Percentiles rank a stretch among this genome's conserved stretches.
phyloP scores from a whole-genome alignment of 2,329 filamentous ascomycete species.

The Sarocladiaceae sp. region DNA sequence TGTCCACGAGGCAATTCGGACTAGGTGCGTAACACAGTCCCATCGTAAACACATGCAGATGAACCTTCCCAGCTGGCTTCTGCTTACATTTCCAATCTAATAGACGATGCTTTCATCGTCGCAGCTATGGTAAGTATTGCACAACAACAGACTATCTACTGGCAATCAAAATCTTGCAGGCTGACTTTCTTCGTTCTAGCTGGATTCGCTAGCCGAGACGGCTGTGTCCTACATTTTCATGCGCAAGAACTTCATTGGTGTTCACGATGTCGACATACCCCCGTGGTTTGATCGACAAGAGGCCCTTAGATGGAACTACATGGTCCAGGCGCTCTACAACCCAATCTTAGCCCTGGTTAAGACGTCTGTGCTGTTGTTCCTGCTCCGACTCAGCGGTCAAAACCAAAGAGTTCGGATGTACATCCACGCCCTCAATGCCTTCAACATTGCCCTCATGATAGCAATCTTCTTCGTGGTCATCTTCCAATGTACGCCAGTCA shows the following conservation, averaged over 20 bases:
- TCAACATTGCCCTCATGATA: slow-evolving; percentile 27
- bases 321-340: slow-evolving; percentile 38
- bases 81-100: neutral
- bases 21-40: neutral
- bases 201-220: neutral
- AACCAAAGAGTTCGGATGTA: slow-evolving; percentile 26
- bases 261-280: neutral
- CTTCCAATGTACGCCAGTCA: slow-evolving; percentile 35
- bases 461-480: slow-evolving; percentile 32
- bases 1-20: neutral
- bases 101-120: neutral
- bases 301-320: neutral
- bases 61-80: neutral
- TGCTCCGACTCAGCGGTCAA: slow-evolving; percentile 36
- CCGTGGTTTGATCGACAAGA: neutral
- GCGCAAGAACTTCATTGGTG: neutral
- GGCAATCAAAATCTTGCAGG: too few relatives aligned
- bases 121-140: neutral
- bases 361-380: slow-evolving; percentile 38
- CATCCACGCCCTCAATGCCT: slow-evolving; percentile 23
- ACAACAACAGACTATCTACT: too few relatives aligned
- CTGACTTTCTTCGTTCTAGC: neutral
- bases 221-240: neutral
- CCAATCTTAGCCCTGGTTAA: slow-evolving; percentile 41
- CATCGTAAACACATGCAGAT: too few relatives aligned